Base-by-base conservation (phyloP, 2,329 filamentous ascomycete genomes). In the Pseudopyricularia javanii region DNA sequence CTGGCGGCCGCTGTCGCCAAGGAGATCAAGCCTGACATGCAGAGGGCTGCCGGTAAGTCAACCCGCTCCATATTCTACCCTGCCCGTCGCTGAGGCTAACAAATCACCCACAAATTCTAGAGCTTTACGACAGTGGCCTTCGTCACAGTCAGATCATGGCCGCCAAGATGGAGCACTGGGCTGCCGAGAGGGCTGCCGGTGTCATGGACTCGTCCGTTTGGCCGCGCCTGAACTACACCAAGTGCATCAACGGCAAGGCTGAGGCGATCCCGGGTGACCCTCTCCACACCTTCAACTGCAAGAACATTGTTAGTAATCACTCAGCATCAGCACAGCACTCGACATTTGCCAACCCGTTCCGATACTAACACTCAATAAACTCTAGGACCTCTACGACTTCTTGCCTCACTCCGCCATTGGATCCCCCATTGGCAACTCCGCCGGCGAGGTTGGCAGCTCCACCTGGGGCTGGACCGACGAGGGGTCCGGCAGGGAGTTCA, bases 401-500 rank as follows among this genome's bases (percentile, higher is more conserved):
- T 30, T 49, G 47, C 47, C 52, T 7, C 52, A 53, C 45, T 24
- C 52, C 2, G 52, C 47, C 28, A 37, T 53, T 17, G 52, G 52
- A 11, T 49, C 47, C 15, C 47, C 47, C 15, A 28, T 33, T 8
- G 47, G 52, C 15, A 49, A 32, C 45, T 11, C 22, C 3, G 52
- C n/a, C 12, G 52, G 52, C 14, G 50, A 47, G 40, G 40, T 52
- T 34, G 50, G 50, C n/a, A 52, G 50, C 40, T 52, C 50, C 30
- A 22, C 52, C 14, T 53, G 52, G 52, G 76, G 76, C 3, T 78
- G 76, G 75, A 76, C 74, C 0, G 71, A 74, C n/a, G 63, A 66
- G 0, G 68, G 71, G 47, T 52, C 50, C 45, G 75, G 74, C 28
- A 74, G 76, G 20, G 76, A 80, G 56, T 78, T 80, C 52, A 69